Evolutionary conservation across 2,329 filamentous ascomycete genomes (phyloP).

Genomic region (Fusarium keratoplasticum): DNA sequence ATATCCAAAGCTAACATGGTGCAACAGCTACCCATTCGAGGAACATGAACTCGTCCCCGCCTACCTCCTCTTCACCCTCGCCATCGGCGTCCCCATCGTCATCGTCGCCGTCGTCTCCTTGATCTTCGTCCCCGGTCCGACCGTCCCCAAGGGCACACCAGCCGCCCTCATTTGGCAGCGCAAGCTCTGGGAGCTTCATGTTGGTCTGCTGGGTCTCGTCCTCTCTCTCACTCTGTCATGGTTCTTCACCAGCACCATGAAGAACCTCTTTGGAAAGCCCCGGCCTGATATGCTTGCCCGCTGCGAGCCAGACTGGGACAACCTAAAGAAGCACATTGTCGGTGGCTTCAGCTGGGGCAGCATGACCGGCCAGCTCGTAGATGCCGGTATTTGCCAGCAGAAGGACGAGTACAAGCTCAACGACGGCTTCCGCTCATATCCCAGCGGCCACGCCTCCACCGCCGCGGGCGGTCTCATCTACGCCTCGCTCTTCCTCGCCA

Average conservation of each 20-base stretch:
- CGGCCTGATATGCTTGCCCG: conserved; percentile 86
- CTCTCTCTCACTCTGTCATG: conserved; percentile 78
- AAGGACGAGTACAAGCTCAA: conserved; percentile 70
- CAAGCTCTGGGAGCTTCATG: conserved; percentile 92
- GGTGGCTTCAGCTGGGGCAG: conserved; percentile 68
- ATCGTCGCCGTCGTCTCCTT: conserved; percentile 78
- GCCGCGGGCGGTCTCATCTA: conserved; percentile 86
- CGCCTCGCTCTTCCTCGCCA: conserved; percentile 86
- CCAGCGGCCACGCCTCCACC: conserved; percentile 68
- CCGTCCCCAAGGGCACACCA: conserved; percentile 72
- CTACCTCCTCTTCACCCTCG: conserved; percentile 72
- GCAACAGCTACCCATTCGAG: conserved; percentile 73
- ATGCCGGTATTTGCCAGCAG: conserved; percentile 80
- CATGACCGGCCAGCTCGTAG: conserved; percentile 75
- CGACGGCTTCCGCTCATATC: conserved; percentile 87
- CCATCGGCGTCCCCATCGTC: conserved; percentile 71
- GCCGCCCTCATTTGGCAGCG: conserved; percentile 77
- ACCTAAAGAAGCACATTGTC: conserved; percentile 70
- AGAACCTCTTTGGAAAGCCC: conserved; percentile 77
- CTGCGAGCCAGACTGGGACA: conserved; percentile 79
- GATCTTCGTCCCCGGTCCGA: conserved; percentile 77
- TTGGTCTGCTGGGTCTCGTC: conserved; percentile 84
- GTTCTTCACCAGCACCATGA: conserved; percentile 87
- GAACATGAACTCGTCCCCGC: conserved; percentile 78
- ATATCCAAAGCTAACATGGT: conserved; percentile 9